phyloP scores from a whole-genome alignment of 1,284 basidiomycete species.

The Ustilago hordei region DNA sequence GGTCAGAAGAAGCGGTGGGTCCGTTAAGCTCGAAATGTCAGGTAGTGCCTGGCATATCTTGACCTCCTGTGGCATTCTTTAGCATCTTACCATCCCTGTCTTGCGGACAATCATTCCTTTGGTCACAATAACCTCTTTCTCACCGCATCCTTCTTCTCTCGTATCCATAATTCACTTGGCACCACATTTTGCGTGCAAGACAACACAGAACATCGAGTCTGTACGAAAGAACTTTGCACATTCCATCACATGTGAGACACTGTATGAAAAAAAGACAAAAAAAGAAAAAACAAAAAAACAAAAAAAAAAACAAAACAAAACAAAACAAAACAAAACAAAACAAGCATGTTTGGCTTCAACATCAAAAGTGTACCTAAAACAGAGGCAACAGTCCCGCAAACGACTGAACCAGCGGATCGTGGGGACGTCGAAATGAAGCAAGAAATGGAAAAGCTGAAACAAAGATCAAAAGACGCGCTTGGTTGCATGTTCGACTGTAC shows the following conservation, averaged over 20 bases:
- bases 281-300: neutral
- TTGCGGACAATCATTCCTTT: neutral
- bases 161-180: neutral
- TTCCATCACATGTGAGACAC: slow-evolving; percentile 15
- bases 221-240: slow-evolving; percentile 11
- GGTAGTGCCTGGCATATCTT: slow-evolving; percentile 45
- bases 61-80: slow-evolving; percentile 39
- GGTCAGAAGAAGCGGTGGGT: slow-evolving; percentile 37
- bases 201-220: neutral
- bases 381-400: slow-evolving; percentile 30
- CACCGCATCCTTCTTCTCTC: neutral
- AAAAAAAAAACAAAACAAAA: neutral
- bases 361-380: neutral
- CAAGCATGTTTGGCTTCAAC: neutral
- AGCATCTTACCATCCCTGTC: neutral
- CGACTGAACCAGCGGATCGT: slow-evolving; percentile 38
- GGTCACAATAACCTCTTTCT: neutral
- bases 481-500: neutral
- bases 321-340: slow-evolving; percentile 4
- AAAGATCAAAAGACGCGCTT: slow-evolving; percentile 9
- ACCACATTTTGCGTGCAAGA: neutral
- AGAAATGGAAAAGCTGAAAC: slow-evolving; percentile 1
- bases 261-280: slow-evolving; percentile 5
- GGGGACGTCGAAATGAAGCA: slow-evolving; percentile 27
- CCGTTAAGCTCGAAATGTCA: slow-evolving; percentile 41